Percentiles rank a stretch among this genome's conserved stretches.
Conservation (phyloP, 257 asterid species). For the Nicotiana sylvestris region DNA sequence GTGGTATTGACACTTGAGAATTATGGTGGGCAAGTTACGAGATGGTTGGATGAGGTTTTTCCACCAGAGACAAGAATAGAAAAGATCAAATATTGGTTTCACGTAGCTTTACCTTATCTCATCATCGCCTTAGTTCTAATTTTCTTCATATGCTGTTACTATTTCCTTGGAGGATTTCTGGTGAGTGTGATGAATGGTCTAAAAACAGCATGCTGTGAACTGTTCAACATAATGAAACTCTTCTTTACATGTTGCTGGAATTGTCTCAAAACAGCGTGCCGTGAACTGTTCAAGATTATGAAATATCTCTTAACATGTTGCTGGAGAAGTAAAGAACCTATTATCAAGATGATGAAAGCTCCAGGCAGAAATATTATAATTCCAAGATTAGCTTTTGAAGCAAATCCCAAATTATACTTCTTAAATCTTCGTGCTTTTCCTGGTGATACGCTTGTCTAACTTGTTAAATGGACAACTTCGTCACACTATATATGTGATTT, state of each 20-base stretch:
- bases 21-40: background rate
- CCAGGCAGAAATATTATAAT: conserved; percentile 31
- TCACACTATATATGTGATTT: too few relatives aligned
- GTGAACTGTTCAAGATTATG: background rate
- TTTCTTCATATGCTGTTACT: conserved; percentile 11
- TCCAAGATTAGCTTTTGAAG: conserved; percentile 24
- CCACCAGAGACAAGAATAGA: conserved; percentile 40
- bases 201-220: too few relatives aligned
- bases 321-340: background rate
- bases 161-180: background rate
- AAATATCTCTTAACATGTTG: background rate
- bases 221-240: accelerated
- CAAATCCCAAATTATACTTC: conserved; percentile 27
- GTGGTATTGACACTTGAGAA: too few relatives aligned
- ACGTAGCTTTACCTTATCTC: conserved; percentile 9
- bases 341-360: conserved; percentile 38
- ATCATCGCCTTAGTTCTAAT: background rate
- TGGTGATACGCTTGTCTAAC: background rate
- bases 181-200: accelerated
- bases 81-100: conserved; percentile 25
- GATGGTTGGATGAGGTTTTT: conserved; percentile 30
- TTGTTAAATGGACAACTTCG: too few relatives aligned
- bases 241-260: background rate
- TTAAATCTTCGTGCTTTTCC: conserved; percentile 10
- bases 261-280: too few relatives aligned